Evolutionary conservation across 1,284 basidiomycete species (phyloP).

Genomic region (Boletus smithii): DNA sequence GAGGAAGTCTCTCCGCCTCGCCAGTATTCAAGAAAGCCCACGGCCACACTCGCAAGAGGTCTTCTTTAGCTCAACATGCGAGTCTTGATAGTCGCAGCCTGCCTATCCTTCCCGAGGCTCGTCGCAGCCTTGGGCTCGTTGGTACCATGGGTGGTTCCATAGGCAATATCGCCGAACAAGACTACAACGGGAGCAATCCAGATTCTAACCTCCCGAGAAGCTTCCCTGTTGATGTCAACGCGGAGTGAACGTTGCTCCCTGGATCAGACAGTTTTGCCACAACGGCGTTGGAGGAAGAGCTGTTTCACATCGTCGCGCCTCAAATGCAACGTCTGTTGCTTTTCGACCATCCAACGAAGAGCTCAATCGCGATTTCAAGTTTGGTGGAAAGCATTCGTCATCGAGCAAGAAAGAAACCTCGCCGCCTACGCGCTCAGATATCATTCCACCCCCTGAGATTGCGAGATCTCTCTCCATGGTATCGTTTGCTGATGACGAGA

Average conservation of each 20-base stretch:
- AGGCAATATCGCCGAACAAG: constrained; percentile 40
- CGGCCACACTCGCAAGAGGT: constrained; percentile 36
- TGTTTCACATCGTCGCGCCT: constrained; percentile 26
- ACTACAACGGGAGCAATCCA: constrained; percentile 53
- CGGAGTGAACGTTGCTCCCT: constrained; percentile 22
- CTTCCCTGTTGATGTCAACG: constrained; percentile 23
- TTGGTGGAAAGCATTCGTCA: constrained; percentile 53
- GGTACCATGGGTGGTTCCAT: constrained; percentile 64
- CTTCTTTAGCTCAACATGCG: constrained; percentile 33
- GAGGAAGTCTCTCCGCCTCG: constrained; percentile 35
- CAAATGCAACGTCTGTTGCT: constrained; percentile 36
- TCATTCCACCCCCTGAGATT: constrained; percentile 62
- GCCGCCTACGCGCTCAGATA: constrained; percentile 61
- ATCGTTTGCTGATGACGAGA: constrained; percentile 47
- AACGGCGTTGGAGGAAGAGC: constrained; percentile 17
- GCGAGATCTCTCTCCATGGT: constrained; percentile 48
- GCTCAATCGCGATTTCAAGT: constrained; percentile 67
- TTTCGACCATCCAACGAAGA: constrained; percentile 57
- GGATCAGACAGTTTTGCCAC: constrained; percentile 20
- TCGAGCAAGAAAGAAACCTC: constrained; percentile 13
- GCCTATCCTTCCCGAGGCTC: constrained; percentile 49
- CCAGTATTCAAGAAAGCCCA: constrained; percentile 50
- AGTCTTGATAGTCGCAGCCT: constrained; percentile 20
- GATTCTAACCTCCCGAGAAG: constrained; percentile 62
- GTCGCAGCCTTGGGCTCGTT: constrained; percentile 54